phyloP scores from a whole-genome alignment of 495 filamentous ascomycete species.

The Penicillium paxilli region DNA sequence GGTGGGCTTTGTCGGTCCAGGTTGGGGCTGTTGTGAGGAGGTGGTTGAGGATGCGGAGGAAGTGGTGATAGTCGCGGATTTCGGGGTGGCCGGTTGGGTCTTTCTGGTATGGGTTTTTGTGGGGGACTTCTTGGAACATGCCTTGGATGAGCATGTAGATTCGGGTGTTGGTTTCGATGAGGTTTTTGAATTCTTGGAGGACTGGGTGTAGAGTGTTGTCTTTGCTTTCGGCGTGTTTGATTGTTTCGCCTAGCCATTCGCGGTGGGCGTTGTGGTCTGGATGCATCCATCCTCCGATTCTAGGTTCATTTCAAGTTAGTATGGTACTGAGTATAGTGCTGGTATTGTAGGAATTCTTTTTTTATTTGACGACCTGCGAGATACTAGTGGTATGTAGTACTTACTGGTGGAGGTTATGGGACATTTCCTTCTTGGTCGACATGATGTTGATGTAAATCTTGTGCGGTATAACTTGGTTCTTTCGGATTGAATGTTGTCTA shows the following conservation, averaged over 20 bases:
- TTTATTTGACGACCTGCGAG: too few relatives aligned
- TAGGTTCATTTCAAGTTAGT: background rate
- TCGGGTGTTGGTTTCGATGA: constrained; percentile 46
- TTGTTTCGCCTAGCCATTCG: constrained; percentile 37
- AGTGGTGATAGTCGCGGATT: constrained; percentile 63
- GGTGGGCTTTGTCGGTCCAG: constrained; percentile 52
- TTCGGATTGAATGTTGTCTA: background rate
- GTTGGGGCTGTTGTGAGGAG: constrained; percentile 62
- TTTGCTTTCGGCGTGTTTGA: constrained; percentile 29
- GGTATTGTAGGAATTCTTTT: too few relatives aligned
- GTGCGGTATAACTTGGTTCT: background rate
- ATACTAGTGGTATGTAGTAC: too few relatives aligned
- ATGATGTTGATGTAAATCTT: background rate
- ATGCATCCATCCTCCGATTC: constrained; percentile 42
- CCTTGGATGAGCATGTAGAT: constrained; percentile 37
- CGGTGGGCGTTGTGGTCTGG: constrained; percentile 27
- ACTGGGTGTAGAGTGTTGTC: constrained; percentile 31
- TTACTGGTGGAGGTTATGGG: background rate
- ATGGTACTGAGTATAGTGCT: background rate
- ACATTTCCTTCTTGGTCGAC: background rate
- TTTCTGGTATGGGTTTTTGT: constrained; percentile 50
- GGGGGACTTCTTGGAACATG: constrained; percentile 71
- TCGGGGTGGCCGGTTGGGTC: constrained; percentile 61
- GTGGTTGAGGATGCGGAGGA: constrained; percentile 64
- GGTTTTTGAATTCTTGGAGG: constrained; percentile 40